Conservation (phyloP, 2,329 filamentous ascomycete genomes). For the Pestalotiopsis sp. region DNA sequence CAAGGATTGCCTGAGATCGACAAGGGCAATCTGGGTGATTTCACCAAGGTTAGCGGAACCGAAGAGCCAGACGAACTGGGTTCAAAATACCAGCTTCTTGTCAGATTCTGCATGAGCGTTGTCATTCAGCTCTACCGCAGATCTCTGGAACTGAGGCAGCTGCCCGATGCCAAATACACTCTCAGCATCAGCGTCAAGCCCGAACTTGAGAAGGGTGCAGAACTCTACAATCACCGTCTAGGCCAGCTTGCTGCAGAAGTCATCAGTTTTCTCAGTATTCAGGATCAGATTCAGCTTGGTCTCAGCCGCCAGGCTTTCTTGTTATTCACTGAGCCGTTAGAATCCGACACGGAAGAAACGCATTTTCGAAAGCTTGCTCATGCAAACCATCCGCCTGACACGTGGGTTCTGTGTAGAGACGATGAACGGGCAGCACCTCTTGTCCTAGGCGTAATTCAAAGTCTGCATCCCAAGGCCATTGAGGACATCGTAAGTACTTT, state of each 20-base stretch:
- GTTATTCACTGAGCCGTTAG: conserved; percentile 22
- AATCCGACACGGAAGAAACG: not conserved
- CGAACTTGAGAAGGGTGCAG: conserved; percentile 19
- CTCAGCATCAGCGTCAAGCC: conserved; percentile 22
- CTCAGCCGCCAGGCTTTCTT: conserved; percentile 25
- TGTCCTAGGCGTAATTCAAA: conserved; percentile 31
- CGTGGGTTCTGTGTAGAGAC: not conserved
- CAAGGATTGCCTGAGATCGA: conserved; percentile 14
- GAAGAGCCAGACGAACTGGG: conserved; percentile 11
- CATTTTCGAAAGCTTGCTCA: not conserved
- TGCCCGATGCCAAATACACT: conserved; percentile 9
- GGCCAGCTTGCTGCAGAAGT: conserved; percentile 29
- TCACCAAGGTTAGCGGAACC: conserved; percentile 5
- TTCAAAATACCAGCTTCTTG: conserved; percentile 18
- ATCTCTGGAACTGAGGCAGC: conserved; percentile 22
- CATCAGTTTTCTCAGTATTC: conserved; percentile 24
- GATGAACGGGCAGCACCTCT: conserved; percentile 29
- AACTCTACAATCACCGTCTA: conserved; percentile 29
- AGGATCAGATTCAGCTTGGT: conserved; percentile 27
- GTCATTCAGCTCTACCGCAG: conserved; percentile 29
- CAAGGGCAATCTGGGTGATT: conserved; percentile 15
- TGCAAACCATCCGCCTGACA: not conserved
- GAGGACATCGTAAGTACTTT: conserved; percentile 22
- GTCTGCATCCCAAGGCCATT: conserved; percentile 28
- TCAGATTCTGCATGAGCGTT: conserved; percentile 29